Evolutionary conservation across 805 yeast species (phyloP).

Genomic region (Ogataea kodamae): DNA sequence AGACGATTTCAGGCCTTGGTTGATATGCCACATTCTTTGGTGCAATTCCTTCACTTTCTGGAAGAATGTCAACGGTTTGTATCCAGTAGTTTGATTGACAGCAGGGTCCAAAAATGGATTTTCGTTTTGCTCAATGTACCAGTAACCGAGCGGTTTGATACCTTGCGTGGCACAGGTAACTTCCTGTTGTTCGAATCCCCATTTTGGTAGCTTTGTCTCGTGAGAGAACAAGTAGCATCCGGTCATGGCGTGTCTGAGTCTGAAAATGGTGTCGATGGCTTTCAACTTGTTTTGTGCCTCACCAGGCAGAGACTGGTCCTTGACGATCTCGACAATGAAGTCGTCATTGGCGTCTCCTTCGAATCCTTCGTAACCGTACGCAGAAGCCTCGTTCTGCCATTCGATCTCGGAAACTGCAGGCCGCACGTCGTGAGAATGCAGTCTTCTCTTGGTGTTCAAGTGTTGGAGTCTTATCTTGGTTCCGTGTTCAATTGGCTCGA

Average conservation of each 20-base stretch:
- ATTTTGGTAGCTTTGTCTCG: conserved; percentile 68
- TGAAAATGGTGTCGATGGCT: conserved; percentile 67
- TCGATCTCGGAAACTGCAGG: conserved; percentile 73
- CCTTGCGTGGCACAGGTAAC: conserved; percentile 78
- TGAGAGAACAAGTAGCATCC: conserved; percentile 78
- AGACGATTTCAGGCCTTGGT: conserved; percentile 62
- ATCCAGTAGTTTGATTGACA: conserved; percentile 49
- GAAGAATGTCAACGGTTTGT: conserved; percentile 51
- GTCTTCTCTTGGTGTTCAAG: conserved; percentile 53
- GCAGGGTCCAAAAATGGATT: conserved; percentile 43
- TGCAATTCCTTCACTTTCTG: conserved; percentile 65
- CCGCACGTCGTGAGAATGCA: conserved; percentile 81
- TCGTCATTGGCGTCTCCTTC: conserved; percentile 84
- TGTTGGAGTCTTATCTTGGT: conserved; percentile 69
- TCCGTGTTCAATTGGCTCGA: conserved; percentile 63
- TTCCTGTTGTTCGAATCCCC: conserved; percentile 85
- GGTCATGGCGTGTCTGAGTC: conserved; percentile 75
- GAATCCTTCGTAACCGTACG: conserved; percentile 75
- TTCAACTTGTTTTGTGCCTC: conserved; percentile 53
- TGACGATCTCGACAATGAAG: conserved; percentile 70
- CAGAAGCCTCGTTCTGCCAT: conserved; percentile 80
- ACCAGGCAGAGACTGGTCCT: conserved; percentile 45
- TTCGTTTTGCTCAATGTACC: conserved; percentile 72
- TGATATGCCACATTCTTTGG: conserved; percentile 72
- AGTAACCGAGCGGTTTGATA: conserved; percentile 51